Base-by-base conservation (phyloP, 2,329 filamentous ascomycete genomes). In the Colletotrichum sojae region DNA sequence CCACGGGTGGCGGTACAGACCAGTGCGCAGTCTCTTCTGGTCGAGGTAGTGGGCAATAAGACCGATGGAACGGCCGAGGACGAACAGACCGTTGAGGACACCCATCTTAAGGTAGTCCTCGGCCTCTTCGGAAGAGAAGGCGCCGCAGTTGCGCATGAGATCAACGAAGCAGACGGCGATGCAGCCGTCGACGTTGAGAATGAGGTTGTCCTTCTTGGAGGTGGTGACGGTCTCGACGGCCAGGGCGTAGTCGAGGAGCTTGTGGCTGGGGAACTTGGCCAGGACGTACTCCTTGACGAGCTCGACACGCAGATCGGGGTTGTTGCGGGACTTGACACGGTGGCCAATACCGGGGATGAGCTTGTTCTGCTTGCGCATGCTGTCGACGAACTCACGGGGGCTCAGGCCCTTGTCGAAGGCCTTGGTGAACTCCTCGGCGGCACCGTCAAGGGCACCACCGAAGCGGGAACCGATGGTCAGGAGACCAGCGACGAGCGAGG, bases 171-270 rank as follows among this genome's bases (percentile, higher is more conserved):
- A 98, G 81, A 99, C 96, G 75, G 96, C 96, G 79, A 99, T 93
- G 83, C 94, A 97, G 77, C 96, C 96, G 80, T 98, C 96, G 69
- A 99, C 96, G 88, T 99, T 99, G 78, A 99, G 91, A 77, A 99
- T 99, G 76, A 99, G 90, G 89, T 98, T 99, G 87, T 99, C 96
- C 90, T 99, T 99, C 93, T 99, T 99, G 74, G 94, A 98, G 58
- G 96, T 99, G 64, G 96, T 99, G 73, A 99, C 96, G 12, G 93
- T 93, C 90, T 99, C 96, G 75, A 99, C 96, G 54, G 96, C 96
- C 79, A 99, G 90, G 75, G 96, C 96, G 83, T 98, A 99, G 87
- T 99, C 96, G 81, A 99, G 94, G 80, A 98, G 91, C 90, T 98
- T 98, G 89, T 93, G 94, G 86, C 86, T 95, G 76, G 96, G 94